Base-by-base conservation (phyloP, 1,284 basidiomycete species). In the Mycena citricolor region DNA sequence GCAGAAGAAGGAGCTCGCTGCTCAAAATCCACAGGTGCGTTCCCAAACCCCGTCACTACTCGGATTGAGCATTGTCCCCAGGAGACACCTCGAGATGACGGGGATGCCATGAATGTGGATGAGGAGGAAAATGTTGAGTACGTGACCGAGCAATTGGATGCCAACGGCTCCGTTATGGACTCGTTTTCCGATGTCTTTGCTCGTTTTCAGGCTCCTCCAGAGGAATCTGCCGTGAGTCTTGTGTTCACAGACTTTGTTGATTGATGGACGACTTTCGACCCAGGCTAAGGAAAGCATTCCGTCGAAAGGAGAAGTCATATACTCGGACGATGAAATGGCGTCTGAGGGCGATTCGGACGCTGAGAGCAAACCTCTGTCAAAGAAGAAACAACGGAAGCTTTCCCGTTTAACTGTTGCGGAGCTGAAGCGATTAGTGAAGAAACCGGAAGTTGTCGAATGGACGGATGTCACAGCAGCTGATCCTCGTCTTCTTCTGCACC, bases 401-500 rank as follows among this genome's bases (percentile, higher is more conserved):
- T 81, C 82, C 47, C 74, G 93, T 25, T 74, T 98, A 2, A 93
- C 90, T 1, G 95, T 99, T 8, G 90, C 97, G 0, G 95, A 99
- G 61, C 82, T 99, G 56, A 99, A 99, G 65, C 93, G 97, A 57
- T 80, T 98, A 36, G 94, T 98, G 46, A 86, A 89, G 61, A 93
- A 97, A 59, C 94, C 95, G 2, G 95, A 99, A 64, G 90, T 98
- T 12, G 97, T 99, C 38, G 95, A 99, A 65, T 98, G 94, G 94
- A 94, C 92, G 24, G 95, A 99, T 64, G 90, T 94, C 36, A 92
- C 93, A 13, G 94, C 97, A 8, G 75, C 87, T 2, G 97, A 99
- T 69, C 97, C 97, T 2, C 82, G 91, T 42, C 67, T 98, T 26
- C 81, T 99, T 12, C 78, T 99, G 28, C 90, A 94, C 54, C 79